Evolutionary conservation across 106 monocot genomes (phyloP).

Genomic region (Acorus calamus): DNA sequence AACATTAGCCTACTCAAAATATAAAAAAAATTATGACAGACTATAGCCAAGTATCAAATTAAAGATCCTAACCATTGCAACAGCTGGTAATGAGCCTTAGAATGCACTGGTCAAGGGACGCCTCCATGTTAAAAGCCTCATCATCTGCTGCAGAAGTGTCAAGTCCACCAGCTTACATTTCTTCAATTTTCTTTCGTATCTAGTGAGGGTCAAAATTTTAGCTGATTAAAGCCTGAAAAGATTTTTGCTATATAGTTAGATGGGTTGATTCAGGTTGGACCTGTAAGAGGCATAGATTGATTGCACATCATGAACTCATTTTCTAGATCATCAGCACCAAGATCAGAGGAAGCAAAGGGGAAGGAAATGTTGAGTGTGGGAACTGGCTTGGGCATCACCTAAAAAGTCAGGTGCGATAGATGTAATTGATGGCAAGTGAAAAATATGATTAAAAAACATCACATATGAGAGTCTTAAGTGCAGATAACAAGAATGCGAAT

Average conservation of each 20-base stretch:
- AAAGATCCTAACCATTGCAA: slow-evolving; percentile 59
- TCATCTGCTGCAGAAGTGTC: slow-evolving; percentile 54
- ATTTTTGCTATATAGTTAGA: not conserved
- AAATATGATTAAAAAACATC: too few species aligned
- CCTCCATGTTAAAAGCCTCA: slow-evolving; percentile 71
- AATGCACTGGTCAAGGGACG: slow-evolving; percentile 70
- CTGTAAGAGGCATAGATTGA: slow-evolving; percentile 62
- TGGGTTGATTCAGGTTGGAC: slow-evolving; percentile 16
- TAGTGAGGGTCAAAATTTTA: slow-evolving; percentile 16
- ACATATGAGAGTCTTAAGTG: too few species aligned
- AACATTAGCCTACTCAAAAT: slow-evolving; percentile 6
- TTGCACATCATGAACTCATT: slow-evolving; percentile 72
- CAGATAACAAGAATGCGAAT: too few species aligned
- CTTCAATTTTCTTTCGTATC: slow-evolving; percentile 68
- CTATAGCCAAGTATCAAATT: not conserved
- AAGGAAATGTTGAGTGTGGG: slow-evolving; percentile 54
- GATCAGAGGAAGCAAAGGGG: slow-evolving; percentile 83
- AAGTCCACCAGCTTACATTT: slow-evolving; percentile 27
- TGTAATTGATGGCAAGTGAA: too few species aligned
- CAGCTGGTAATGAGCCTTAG: slow-evolving; percentile 86
- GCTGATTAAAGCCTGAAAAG: slow-evolving; percentile 1
- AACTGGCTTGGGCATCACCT: too few species aligned
- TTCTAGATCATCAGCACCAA: slow-evolving; percentile 81
- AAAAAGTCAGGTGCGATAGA: too few species aligned
- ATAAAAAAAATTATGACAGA: not conserved